A percentile compares a stretch with the other conserved stretches of the same genome.
Conservation (phyloP, 1,139 yeast genomes). For the Blastobotrys proliferans region DNA sequence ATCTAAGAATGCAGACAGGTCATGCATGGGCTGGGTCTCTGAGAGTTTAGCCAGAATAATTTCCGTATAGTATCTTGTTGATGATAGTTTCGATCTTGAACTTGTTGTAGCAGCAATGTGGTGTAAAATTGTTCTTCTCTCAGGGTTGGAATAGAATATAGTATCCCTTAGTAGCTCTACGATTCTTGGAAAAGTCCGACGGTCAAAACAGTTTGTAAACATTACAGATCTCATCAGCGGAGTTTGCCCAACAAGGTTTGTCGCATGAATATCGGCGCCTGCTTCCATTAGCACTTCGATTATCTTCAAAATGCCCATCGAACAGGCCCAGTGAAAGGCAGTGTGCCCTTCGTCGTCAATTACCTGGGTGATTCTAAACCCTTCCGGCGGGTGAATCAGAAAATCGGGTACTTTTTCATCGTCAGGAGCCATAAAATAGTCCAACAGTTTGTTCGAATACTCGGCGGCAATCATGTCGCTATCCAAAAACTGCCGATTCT, state of each 20-base stretch:
- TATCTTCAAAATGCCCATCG: constrained; percentile 76
- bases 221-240: constrained; percentile 78
- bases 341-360: constrained; percentile 97
- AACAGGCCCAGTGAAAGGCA: constrained; percentile 95
- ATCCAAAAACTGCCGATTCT: constrained; percentile 26
- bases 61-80: constrained; percentile 81
- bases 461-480: constrained; percentile 37
- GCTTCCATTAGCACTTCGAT: constrained; percentile 63
- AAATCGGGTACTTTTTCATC: constrained; percentile 70
- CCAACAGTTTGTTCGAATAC: constrained; percentile 44
- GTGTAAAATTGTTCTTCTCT: constrained; percentile 69
- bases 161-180: constrained; percentile 66
- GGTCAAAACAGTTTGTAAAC: constrained; percentile 83
- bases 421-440: constrained; percentile 67
- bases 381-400: constrained; percentile 68
- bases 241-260: constrained; percentile 75
- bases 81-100: constrained; percentile 59
- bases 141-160: constrained; percentile 61
- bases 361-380: constrained; percentile 77
- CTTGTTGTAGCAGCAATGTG: constrained; percentile 67
- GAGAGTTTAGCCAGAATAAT: constrained; percentile 65
- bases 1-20: constrained; percentile 56
- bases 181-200: constrained; percentile 67
- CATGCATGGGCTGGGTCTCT: constrained; percentile 52
- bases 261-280: constrained; percentile 74